Conservation (phyloP, 192 early-diverging fungal species). For the Obelidium mucronatum region DNA sequence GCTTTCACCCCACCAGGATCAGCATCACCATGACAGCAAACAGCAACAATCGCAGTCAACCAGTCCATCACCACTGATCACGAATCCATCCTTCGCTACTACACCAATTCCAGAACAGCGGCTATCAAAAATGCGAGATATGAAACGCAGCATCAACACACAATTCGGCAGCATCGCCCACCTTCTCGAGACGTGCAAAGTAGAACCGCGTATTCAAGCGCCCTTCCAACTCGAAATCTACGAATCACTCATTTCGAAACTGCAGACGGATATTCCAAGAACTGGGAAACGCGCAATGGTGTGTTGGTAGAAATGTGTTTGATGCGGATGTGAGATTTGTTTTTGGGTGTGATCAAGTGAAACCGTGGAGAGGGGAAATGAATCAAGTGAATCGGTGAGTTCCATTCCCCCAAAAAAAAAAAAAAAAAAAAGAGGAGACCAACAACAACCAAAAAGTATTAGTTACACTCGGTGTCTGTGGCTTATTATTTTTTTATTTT, state of each 20-base stretch:
- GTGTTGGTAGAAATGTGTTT: not conserved
- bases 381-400: not conserved
- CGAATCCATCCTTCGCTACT: too few relatives aligned
- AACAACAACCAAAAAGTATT: too few relatives aligned
- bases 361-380: conserved; percentile 19
- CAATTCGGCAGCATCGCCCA: not conserved
- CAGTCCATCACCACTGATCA: too few relatives aligned
- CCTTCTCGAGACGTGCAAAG: not conserved
- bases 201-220: not conserved
- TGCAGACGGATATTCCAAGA: not conserved
- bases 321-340: not conserved
- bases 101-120: not conserved
- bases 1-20: not conserved
- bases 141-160: not conserved
- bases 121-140: not conserved
- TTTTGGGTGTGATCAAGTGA: not conserved
- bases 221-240: not conserved
- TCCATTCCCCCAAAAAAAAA: too few relatives aligned
- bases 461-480: too few relatives aligned
- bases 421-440: too few relatives aligned
- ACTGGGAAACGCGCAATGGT: not conserved
- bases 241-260: not conserved
- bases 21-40: not conserved
- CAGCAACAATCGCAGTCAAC: not conserved
- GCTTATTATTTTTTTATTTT: too few relatives aligned